A percentile compares a stretch with the other conserved stretches of the same genome.
These are phyloP conservation scores for Aureobasidium sp. DNA, from an alignment of 2,329 filamentous ascomycete genomes.

Conservation along the genomic window DNA sequence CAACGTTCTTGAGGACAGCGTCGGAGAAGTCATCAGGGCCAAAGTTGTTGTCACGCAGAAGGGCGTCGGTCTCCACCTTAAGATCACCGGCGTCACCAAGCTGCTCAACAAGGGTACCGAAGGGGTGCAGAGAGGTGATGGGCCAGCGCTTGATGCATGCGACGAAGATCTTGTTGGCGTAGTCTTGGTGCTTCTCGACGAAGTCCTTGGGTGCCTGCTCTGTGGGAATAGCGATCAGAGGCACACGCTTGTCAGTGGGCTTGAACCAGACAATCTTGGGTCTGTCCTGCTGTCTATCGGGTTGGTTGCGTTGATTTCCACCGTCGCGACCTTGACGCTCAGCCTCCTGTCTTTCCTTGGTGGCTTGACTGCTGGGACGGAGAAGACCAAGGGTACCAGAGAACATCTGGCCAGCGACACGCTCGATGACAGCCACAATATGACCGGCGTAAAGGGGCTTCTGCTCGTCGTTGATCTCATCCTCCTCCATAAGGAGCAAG, in stretches of 20 bases:
- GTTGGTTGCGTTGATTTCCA: constrained; percentile 61
- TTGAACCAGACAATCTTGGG: constrained; percentile 99
- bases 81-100: constrained; percentile 95
- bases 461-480: constrained; percentile 97
- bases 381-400: constrained; percentile 87
- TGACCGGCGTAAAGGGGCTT: constrained; percentile 97
- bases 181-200: constrained; percentile 96
- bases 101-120: constrained; percentile 94
- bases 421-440: constrained; percentile 94
- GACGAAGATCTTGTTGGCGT: constrained; percentile 95
- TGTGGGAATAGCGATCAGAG: constrained; percentile 94
- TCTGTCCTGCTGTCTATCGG: constrained; percentile 84
- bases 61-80: constrained; percentile 94
- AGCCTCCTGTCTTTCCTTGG: constrained; percentile 98
- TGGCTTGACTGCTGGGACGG: constrained; percentile 93
- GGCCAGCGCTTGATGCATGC: constrained; percentile 99
- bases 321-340: constrained; percentile 89
- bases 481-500: constrained; percentile 90
- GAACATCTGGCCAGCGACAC: constrained; percentile 97
- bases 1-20: constrained; percentile 86
- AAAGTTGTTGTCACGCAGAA: constrained; percentile 98
- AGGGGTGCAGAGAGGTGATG: constrained; percentile 97
- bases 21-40: constrained; percentile 96
- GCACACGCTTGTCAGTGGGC: constrained; percentile 97
- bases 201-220: constrained; percentile 97